Evolutionary conservation across 495 filamentous ascomycete genomes (phyloP).

Genomic region (Chaetomium fimeti): DNA sequence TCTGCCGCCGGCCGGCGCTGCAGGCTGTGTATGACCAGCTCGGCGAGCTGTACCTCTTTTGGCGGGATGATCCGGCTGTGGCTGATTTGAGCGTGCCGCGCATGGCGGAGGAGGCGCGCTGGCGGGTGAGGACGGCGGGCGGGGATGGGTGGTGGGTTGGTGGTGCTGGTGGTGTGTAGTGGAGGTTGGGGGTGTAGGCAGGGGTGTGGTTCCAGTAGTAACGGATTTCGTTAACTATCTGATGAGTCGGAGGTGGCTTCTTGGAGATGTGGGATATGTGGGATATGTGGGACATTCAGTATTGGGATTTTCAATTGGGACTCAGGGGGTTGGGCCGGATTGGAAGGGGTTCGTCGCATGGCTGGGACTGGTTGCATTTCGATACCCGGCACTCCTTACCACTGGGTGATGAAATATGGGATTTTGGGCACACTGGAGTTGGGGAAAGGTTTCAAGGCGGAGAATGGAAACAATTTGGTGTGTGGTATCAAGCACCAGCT

Average conservation of each 20-base stretch:
- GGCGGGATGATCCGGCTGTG: constrained; percentile 35
- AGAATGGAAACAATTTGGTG: too few relatives aligned
- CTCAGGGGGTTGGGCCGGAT: background rate
- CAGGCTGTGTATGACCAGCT: constrained; percentile 40
- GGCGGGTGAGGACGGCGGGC: constrained; percentile 33
- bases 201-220: constrained; percentile 17
- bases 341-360: background rate
- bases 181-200: constrained; percentile 16
- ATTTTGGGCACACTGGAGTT: background rate
- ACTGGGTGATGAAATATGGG: background rate
- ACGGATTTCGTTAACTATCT: too few relatives aligned
- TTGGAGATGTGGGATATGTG: background rate
- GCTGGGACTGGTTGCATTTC: background rate
- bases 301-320: background rate
- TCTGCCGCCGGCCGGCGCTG: constrained; percentile 30
- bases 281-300: too few relatives aligned
- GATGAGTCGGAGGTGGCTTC: constrained; percentile 16
- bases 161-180: too few relatives aligned
- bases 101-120: constrained; percentile 32
- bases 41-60: constrained; percentile 35
- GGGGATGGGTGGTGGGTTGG: constrained; percentile 22
- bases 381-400: constrained; percentile 2
- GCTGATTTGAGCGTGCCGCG: constrained; percentile 30
- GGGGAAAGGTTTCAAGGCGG: background rate
- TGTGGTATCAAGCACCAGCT: too few relatives aligned